A percentile compares a stretch with the other conserved stretches of the same genome.
Evolutionary conservation across 768 basidiomycete genomes (phyloP).

Genomic region (Candolleomyces efflorescens): DNA sequence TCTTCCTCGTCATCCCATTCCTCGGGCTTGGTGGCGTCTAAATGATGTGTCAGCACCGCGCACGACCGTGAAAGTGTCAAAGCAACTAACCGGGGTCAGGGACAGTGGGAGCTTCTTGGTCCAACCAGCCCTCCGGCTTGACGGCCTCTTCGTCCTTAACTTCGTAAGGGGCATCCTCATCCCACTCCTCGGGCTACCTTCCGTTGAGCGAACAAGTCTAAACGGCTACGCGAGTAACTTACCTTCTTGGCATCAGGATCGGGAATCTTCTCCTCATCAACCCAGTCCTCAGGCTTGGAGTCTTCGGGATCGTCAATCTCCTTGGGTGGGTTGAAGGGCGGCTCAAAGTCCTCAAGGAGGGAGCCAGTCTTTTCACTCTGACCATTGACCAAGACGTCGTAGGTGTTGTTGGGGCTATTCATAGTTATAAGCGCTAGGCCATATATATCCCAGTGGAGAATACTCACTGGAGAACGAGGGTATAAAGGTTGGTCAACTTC

Average conservation of each 20-base stretch:
- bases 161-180: slow-evolving; percentile 93
- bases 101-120: slow-evolving; percentile 73
- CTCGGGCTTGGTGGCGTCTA: slow-evolving; percentile 88
- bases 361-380: slow-evolving; percentile 73
- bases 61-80: slow-evolving; percentile 16
- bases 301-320: slow-evolving; percentile 95
- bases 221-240: slow-evolving; percentile 9
- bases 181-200: slow-evolving; percentile 87
- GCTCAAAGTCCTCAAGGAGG: slow-evolving; percentile 91
- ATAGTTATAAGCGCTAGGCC: slow-evolving; percentile 1
- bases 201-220: not conserved
- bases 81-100: slow-evolving; percentile 61
- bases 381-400: slow-evolving; percentile 87
- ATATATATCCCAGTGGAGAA: not conserved
- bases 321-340: slow-evolving; percentile 85
- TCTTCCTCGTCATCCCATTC: slow-evolving; percentile 99
- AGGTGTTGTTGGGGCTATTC: slow-evolving; percentile 87
- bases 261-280: slow-evolving; percentile 80
- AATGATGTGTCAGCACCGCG: not conserved
- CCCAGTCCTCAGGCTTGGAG: slow-evolving; percentile 89
- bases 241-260: slow-evolving; percentile 86
- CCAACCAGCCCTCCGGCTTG: slow-evolving; percentile 96
- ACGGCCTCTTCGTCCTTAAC: slow-evolving; percentile 82
- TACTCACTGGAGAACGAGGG: slow-evolving; percentile 84
- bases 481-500: slow-evolving; percentile 92